Base-by-base conservation (phyloP, 768 basidiomycete species). In the Suillus brevipes region DNA sequence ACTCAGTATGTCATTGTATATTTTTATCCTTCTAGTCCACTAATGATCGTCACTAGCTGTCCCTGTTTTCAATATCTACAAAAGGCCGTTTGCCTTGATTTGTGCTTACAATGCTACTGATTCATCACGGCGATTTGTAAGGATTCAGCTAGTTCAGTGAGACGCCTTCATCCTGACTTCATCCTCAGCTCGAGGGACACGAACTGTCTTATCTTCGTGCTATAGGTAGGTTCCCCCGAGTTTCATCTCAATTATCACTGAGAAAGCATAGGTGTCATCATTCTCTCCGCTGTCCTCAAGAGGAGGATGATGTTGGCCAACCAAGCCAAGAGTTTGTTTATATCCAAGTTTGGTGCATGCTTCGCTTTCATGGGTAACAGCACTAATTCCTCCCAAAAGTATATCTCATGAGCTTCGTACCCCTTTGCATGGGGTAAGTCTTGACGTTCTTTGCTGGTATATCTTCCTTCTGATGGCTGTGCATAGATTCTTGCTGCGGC, bases 241-340 rank as follows among this genome's bases (percentile, higher is more conserved):
- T 20, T 62, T 6, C 50, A 3, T 28, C n/a, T 45, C 38, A 18
- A 55, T 12, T 45, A 20, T 65, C 1, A 57, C 67, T 65, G 61
- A 61, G 49, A 62, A 20, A 18, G 56, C 52, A 42, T 60, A 84
- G 91, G 93, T 60, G 94, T 97, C 40, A 95, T 97, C 67, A 96
- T 97, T 60, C 82, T 97, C 42, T 95, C 93, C 40, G 95, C 95
- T 13, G 94, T 96, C 7, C 83, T 97, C 56, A 96, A 97, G 75
- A 85, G 94, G 63, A 81, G 94, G 31, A 96, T 97, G 93, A 89
- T 94, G 43, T 82, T 97, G 4, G 96, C 96, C 20, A 95, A 98
- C 74, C 96, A 97, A 73, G 91, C 95, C 1, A 97, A 97, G 78
- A 89, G 90, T 68, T 75, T 94, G 52, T 96, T 96, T 78, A 96